phyloP scores from a whole-genome alignment of 352 stramenopile genomes.

The Globisporangium acanthophoron region DNA sequence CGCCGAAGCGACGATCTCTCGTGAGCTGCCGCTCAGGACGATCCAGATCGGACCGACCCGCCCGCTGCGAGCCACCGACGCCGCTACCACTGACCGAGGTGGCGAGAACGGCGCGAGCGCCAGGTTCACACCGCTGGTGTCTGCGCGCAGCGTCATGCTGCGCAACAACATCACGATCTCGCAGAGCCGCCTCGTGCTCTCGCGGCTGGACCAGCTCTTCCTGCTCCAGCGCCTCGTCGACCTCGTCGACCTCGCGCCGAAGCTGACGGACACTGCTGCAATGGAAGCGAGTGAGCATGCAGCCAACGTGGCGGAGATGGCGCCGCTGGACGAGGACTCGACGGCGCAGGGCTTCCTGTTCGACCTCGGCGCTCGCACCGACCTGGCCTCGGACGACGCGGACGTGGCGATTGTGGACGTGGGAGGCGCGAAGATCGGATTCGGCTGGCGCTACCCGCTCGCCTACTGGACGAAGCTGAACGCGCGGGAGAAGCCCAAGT shows the following conservation, averaged over 20 bases:
- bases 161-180: slow-evolving; percentile 14
- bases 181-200: slow-evolving; percentile 12
- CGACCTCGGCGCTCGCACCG: neutral
- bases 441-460: slow-evolving; percentile 16
- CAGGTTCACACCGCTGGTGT: neutral
- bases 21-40: neutral
- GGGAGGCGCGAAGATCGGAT: slow-evolving; percentile 5
- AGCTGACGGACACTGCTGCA: neutral
- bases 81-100: too few species aligned
- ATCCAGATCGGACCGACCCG: neutral
- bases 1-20: too few species aligned
- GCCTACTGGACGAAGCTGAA: slow-evolving; percentile 10
- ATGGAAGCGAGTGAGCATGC: neutral
- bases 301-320: neutral
- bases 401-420: slow-evolving; percentile 1
- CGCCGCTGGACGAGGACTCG: neutral
- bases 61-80: neutral
- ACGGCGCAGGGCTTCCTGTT: slow-evolving; percentile 6
- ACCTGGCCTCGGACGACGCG: neutral
- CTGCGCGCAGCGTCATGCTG: slow-evolving; percentile 4
- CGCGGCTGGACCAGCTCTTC: slow-evolving; percentile 9
- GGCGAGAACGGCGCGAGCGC: neutral
- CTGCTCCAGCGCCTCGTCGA: slow-evolving; percentile 9
- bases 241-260: slow-evolving; percentile 10
- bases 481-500: neutral